Base-by-base conservation (phyloP, 306 rosid genomes). In the Acacia melanoxylon region DNA sequence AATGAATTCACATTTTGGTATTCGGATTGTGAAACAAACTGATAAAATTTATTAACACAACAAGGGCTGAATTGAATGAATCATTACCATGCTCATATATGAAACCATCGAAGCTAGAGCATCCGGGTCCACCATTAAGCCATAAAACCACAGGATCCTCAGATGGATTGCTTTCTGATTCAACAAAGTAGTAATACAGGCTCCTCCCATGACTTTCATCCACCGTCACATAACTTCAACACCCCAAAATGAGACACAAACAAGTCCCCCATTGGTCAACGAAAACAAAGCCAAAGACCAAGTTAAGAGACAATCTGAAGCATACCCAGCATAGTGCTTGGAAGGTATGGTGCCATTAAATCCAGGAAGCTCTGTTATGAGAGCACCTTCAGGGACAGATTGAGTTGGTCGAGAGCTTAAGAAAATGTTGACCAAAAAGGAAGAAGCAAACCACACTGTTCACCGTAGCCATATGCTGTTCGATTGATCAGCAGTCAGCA, bases 111-210 rank as follows among this genome's bases (percentile, higher is more conserved):
- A 95, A 86, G 81, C 99, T 95, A 80, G 99, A 95, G 83, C 99
- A 93, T 4, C 98, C 99, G 0, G 99, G 99, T 56, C 99, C 99
- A 10, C 99, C 99, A 48, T 95, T 95, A 61, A 95, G 96, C 99
- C 99, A 95, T 31, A 95, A 89, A 86, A 92, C 98, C 81, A 95
- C 86, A 0, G 99, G 98, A 85, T 95, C 99, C 87, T 84, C 76
- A 22, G 90, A 59, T n/a, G 98, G 92, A 35, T 91, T 90, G 68
- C 93, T 73, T 82, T 93, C 96, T 9, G 99, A 95, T 68, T 61
- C 92, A 61, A 93, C 91, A 29, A 95, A 92, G 73, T 93, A 93
- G 73, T 95, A 95, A 80, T 84, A 95, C 88, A 93, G 83, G 69
- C 86, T 95, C 90, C 82, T 91, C 70, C 92, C 97, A 72, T 86